These are phyloP conservation scores for Alternaria triticimaculans DNA, from an alignment of 2,329 filamentous ascomycete species.

Conservation along the genomic window DNA sequence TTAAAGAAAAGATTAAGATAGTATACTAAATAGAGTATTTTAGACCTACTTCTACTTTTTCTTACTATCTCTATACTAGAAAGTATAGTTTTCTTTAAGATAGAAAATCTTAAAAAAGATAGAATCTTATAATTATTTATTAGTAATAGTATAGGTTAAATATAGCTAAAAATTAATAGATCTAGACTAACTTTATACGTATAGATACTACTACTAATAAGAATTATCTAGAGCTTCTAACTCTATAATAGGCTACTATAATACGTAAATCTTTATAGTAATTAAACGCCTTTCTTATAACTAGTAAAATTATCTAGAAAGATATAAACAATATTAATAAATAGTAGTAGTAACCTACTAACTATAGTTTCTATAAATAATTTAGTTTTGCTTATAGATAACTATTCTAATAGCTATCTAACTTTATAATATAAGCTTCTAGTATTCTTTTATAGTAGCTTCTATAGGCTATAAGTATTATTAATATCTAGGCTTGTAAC, in stretches of 20 bases:
- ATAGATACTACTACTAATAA: slow-evolving; percentile 11
- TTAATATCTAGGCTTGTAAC: slow-evolving; percentile 10
- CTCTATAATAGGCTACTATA: background rate
- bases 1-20: slow-evolving; percentile 18
- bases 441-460: background rate
- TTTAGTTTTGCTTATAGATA: background rate
- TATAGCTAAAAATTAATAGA: background rate
- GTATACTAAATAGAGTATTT: slow-evolving; percentile 15
- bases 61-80: slow-evolving; percentile 10
- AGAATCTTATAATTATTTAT: background rate
- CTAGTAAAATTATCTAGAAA: slow-evolving; percentile 21
- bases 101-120: slow-evolving; percentile 1
- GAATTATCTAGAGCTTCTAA: slow-evolving; percentile 14
- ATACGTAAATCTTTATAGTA: slow-evolving; percentile 6
- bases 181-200: background rate
- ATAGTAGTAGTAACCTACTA: slow-evolving; percentile 13
- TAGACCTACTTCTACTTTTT: background rate
- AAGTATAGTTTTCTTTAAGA: slow-evolving; percentile 8
- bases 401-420: slow-evolving; percentile 2
- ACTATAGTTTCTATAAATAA: slow-evolving; percentile 12
- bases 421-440: slow-evolving; percentile 3
- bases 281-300: slow-evolving; percentile 5
- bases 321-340: slow-evolving; percentile 18
- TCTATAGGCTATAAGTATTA: slow-evolving; percentile 3
- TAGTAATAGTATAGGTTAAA: background rate